Evolutionary conservation across 2,329 filamentous ascomycete species (phyloP), one percentile per base, ranked within the genome.

Genomic region (Fusarium verrucosum): DNA sequence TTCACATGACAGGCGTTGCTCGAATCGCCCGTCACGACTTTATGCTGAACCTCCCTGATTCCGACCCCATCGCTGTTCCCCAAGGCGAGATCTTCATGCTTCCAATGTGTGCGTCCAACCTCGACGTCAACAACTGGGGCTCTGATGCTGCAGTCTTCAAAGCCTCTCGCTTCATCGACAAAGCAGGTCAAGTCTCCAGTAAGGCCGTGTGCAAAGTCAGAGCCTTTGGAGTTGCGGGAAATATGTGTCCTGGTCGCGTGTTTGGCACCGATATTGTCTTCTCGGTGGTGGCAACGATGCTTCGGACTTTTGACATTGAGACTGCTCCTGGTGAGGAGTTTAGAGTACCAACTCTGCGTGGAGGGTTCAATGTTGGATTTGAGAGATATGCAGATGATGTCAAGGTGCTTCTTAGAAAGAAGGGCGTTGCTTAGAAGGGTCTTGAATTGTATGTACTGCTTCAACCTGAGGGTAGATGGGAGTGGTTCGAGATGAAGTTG

Each of bases 171-270:
- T 76, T 76, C 61, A 68, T 76, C 37, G 49, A 50, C 30, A 36
- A 30, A 36, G 42, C 41, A 11, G 73, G 73, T 7, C 45, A 59
- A 22, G 41, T 75, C 13, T 64, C 62, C 9, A 65, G 49, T 25
- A 59, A 46, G 16, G 60, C 65, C 6, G 57, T 68, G 10, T 71
- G 72, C 19, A 72, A 70, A 46, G 70, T 75, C 10, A 64, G 68
- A 33, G 73, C 72, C 7, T 75, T 75, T 56, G 73, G 73, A 9
- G 73, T 75, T 7, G 73, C 73, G 0, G 73, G 73, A 1, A 75
- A 75, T 32, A 53, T 75, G 57, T 75, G 73, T 19, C 73, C 73
- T 1, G 73, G 73, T 3, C 69, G 73, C 3, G 66, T 68, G 1
- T 70, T 75, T 47, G 73, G 73, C 8, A 72, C 72, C 26, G 72